These are phyloP conservation scores for Kalanchoe fedtschenkoi DNA, from an alignment of 164 flowering plant species.

Conservation along the genomic window DNA sequence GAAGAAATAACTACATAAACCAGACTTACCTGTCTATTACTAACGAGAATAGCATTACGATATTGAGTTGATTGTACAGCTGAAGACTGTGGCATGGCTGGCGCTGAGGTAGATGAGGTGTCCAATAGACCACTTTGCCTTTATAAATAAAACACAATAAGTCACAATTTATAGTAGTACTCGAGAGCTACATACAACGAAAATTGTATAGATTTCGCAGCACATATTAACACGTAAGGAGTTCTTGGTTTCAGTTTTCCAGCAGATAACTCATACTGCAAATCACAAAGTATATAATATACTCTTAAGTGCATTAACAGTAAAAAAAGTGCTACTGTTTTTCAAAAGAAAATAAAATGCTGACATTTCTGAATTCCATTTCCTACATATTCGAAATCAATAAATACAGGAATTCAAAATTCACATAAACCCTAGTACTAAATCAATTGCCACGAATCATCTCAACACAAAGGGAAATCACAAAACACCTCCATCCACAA, in stretches of 20 bases:
- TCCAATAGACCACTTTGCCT: slow-evolving; percentile 26
- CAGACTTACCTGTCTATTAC: slow-evolving; percentile 72
- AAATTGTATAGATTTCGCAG: background rate
- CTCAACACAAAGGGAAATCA: too few species aligned
- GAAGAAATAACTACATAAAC: background rate
- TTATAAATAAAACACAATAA: slow-evolving; percentile 11
- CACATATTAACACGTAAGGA: background rate
- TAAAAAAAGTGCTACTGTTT: too few species aligned
- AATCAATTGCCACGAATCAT: background rate
- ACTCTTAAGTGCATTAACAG: too few species aligned
- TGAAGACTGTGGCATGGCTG: slow-evolving; percentile 13
- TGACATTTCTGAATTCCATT: too few species aligned
- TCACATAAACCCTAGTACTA: background rate
- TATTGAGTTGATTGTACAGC: slow-evolving; percentile 18
- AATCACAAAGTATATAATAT: too few species aligned
- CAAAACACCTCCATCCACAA: background rate
- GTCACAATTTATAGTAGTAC: background rate
- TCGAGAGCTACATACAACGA: background rate
- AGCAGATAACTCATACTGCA: too few species aligned
- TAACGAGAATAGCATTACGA: slow-evolving; percentile 84
- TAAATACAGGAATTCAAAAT: too few species aligned
- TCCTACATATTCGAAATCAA: too few species aligned
- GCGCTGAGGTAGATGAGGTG: slow-evolving; percentile 21
- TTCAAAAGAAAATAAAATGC: too few species aligned
- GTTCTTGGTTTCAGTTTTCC: too few species aligned